phyloP scores from a whole-genome alignment of 1,284 basidiomycete genomes.

The Coniferiporia weirii region DNA sequence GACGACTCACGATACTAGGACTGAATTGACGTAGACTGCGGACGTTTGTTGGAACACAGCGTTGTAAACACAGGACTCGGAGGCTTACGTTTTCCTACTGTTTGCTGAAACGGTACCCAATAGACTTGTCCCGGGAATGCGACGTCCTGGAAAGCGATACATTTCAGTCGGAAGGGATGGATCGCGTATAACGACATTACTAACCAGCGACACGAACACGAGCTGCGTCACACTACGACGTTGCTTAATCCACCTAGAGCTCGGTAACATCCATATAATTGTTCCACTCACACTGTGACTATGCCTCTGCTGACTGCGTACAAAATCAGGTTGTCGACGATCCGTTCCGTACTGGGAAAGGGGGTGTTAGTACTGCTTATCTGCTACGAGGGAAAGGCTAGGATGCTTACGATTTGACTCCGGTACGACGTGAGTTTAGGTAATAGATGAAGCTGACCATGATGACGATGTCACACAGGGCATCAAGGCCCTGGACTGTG shows the following conservation, averaged over 20 bases:
- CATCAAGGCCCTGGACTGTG: constrained; percentile 1
- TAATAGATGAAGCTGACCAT: constrained; percentile 5
- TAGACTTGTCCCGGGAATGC: constrained; percentile 1
- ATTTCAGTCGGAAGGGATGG: background rate
- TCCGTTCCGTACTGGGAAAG: background rate
- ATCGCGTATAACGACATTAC: background rate
- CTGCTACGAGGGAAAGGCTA: background rate
- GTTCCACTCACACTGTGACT: background rate
- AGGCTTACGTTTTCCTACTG: constrained; percentile 5
- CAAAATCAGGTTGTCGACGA: constrained; percentile 3
- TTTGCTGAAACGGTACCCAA: constrained; percentile 8
- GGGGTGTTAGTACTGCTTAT: background rate
- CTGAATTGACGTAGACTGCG: constrained; percentile 6
- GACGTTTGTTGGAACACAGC: too few species aligned
- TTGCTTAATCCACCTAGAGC: background rate
- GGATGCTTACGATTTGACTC: background rate
- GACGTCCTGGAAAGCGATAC: background rate
- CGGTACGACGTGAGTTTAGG: background rate
- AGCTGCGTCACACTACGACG: background rate
- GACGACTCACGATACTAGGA: background rate
- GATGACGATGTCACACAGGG: constrained; percentile 1
- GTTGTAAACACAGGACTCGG: background rate
- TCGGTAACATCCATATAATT: background rate
- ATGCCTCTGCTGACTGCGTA: constrained; percentile 5
- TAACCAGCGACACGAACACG: constrained; percentile 4